Base-by-base conservation (phyloP, 164 flowering plant genomes). In the Warburgia ugandensis region DNA sequence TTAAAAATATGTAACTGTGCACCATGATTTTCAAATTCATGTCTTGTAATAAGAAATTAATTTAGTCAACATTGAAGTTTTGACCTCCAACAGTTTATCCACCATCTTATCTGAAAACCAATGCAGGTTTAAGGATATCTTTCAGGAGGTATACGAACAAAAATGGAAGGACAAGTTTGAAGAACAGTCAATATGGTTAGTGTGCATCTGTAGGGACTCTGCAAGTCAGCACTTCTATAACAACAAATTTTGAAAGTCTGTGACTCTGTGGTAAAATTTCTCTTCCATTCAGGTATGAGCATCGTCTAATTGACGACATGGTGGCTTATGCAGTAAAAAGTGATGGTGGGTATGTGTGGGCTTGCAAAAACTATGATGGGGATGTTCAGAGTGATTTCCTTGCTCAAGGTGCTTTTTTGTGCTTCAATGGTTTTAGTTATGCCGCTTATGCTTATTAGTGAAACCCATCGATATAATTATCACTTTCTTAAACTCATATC, bases 331-430 rank as follows among this genome's bases (percentile, higher is more conserved):
- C 88, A 42, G 0, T 94, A 44, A 94, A 94, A 71, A 89, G 95
- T 57, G 92, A 83, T 37, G 99, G 99, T 57, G 99, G 97, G 52
- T 94, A 89, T 67, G 99, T 94, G 46, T 94, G 97, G 99, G 97
- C 97, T n/a, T 94, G 99, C 80, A 94, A 94, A 62, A 94, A 94
- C 66, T 94, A 94, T 59, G 99, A 94, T 72, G 99, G 99, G 58
- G 97, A 94, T 75, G 99, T 94, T 40, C 99, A 83, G 69, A 94
- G 99, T 73, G 99, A 94, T 73, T 70, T 89, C 58, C 97, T 94
- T 67, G 99, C 99, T 42, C 99, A 94, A 82, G 99, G 99, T 89
- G 44, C 65, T 44, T 29, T 36, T 13, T 1, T 20, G 12, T 50
- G n/a, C 37, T 55, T n/a, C 16, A 7, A n/a, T 14, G 6, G 32